These are phyloP conservation scores for Calonectria naviculata DNA, from an alignment of 2,329 filamentous ascomycete species.

Conservation along the genomic window DNA sequence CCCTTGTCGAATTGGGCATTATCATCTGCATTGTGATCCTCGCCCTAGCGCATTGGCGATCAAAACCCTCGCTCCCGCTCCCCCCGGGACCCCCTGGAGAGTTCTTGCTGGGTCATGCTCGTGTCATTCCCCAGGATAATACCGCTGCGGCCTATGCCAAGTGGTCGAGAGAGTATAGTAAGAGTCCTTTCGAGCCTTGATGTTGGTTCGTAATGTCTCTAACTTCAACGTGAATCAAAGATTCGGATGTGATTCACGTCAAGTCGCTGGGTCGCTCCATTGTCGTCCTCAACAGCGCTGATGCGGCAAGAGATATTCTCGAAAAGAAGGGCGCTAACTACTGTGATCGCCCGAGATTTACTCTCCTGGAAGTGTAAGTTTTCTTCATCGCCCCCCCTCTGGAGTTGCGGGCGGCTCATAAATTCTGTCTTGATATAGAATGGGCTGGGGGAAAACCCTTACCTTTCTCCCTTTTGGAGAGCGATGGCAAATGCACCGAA, in stretches of 20 bases:
- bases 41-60: conserved; percentile 10
- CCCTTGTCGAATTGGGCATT: conserved; percentile 20
- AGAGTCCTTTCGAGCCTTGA: conserved; percentile 1
- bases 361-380: conserved; percentile 48
- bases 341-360: conserved; percentile 56
- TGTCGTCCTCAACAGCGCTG: conserved; percentile 40
- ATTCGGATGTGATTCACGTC: conserved; percentile 46
- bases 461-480: conserved; percentile 57
- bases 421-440: conserved; percentile 31
- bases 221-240: conserved; percentile 21
- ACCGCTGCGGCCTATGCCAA: conserved; percentile 39
- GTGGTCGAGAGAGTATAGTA: conserved; percentile 42
- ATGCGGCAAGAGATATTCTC: conserved; percentile 54
- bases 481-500: conserved; percentile 55
- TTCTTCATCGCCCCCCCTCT: neutral
- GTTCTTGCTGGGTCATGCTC: conserved; percentile 40
- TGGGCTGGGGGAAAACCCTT: conserved; percentile 59
- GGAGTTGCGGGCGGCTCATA: neutral
- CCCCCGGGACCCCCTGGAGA: conserved; percentile 43
- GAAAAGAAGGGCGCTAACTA: conserved; percentile 57
- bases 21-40: conserved; percentile 15
- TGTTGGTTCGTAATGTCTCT: neutral
- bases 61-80: conserved; percentile 26
- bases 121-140: conserved; percentile 42
- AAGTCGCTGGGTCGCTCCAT: conserved; percentile 45